Evolutionary conservation across 139 green algal genomes (phyloP), one percentile per base, ranked within the genome.

Genomic region (Tetradesmus obliquus): DNA sequence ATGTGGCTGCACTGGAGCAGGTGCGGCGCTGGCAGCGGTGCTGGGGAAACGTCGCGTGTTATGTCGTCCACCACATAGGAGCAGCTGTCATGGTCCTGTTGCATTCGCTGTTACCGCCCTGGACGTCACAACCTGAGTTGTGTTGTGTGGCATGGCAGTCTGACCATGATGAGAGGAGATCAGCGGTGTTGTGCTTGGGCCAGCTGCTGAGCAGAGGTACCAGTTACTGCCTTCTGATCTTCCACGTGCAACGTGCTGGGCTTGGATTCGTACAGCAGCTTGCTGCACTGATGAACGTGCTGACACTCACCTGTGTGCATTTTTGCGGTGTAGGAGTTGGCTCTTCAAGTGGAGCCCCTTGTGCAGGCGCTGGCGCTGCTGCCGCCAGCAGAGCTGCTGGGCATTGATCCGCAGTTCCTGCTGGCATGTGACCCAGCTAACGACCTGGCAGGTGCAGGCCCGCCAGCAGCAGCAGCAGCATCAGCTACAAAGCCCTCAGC

Each of bases 1-100:
- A 91, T 81, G 57, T 91, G n/a, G 32, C 45, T 13, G 88, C 76
- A 24, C 7, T 91, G 8, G 88, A 91, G 54, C 55, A 91, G 88
- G 88, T 91, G 13, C 8, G 57, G 57, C 24, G n/a, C 84, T 55
- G 55, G 9, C 57, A 69, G 1, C 9, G 53, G 19, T 62, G 3
- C n/a, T 82, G 76, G 76, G 32, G 32, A 45, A 45, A 45, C 32
- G 32, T 45, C 32, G 32, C 32, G 32, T 45, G 32, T 45, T 45
- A 45, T 45, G 32, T 45, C 32, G 32, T 45, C 32, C 32, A 45
- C 32, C 32, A 45, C 32, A 45, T 45, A 72, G 12, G 62, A 12
- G 13, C 62, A 72, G 62, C 62, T 72, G 62, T 15, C 62, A 12
- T 72, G 10, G 10, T 15, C 62, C 10, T 72, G 62, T 15, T 15